phyloP scores from a whole-genome alignment of 1,139 yeast species.

The Blastobotrys proliferans region DNA sequence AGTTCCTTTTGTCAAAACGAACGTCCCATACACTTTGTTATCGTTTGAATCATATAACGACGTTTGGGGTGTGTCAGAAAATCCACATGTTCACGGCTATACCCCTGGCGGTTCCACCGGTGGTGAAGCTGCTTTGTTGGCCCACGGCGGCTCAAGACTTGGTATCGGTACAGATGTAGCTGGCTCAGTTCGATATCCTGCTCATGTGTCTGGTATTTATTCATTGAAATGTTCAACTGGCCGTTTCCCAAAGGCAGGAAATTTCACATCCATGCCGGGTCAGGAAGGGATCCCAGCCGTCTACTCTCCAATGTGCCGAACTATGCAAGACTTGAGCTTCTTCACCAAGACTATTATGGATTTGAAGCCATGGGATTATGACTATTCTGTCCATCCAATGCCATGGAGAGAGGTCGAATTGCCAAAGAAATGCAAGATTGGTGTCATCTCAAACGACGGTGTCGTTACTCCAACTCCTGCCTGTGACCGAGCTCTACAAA shows the following conservation, averaged over 20 bases:
- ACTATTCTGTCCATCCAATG: slow-evolving; percentile 50
- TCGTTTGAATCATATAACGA: slow-evolving; percentile 44
- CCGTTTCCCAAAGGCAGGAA: slow-evolving; percentile 46
- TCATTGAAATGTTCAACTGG: slow-evolving; percentile 47
- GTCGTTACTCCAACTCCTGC: slow-evolving; percentile 60
- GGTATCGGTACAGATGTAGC: slow-evolving; percentile 59
- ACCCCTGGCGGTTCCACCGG: slow-evolving; percentile 50
- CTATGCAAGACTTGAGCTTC: slow-evolving; percentile 59
- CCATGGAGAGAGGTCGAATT: slow-evolving; percentile 59
- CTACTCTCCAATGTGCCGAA: slow-evolving; percentile 54
- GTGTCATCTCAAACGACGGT: slow-evolving; percentile 44
- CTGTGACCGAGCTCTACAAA: slow-evolving; percentile 49
- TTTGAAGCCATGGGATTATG: slow-evolving; percentile 63
- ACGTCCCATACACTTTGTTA: slow-evolving; percentile 46
- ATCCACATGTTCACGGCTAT: slow-evolving; percentile 40
- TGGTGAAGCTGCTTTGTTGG: slow-evolving; percentile 48
- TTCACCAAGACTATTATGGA: slow-evolving; percentile 55
- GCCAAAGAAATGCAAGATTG: slow-evolving; percentile 44
- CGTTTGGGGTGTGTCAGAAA: slow-evolving; percentile 43
- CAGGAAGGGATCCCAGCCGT: slow-evolving; percentile 54
- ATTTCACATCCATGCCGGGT: slow-evolving; percentile 52
- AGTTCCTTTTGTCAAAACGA: slow-evolving; percentile 46
- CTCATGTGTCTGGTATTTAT: slow-evolving; percentile 47
- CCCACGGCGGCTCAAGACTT: slow-evolving; percentile 44
- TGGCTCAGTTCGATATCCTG: slow-evolving; percentile 52